phyloP scores from a whole-genome alignment of 345 rosid genomes.

The Syzygium jambos region DNA sequence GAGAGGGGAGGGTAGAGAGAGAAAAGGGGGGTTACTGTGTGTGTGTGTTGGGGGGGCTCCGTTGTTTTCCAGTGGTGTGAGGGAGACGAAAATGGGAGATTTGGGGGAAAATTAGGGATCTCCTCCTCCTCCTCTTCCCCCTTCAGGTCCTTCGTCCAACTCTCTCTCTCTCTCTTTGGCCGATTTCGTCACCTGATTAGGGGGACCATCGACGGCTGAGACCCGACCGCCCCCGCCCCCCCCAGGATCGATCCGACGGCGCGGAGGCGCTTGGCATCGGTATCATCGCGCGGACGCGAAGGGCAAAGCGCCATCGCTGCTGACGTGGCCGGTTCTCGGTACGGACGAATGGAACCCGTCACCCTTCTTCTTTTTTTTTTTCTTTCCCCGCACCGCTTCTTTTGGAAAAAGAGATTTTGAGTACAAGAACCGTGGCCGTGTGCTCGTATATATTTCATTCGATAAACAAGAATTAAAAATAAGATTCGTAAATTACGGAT shows the following conservation, averaged over 20 bases:
- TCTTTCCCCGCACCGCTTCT: too few relatives aligned
- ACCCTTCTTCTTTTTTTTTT: too few relatives aligned
- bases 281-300: too few relatives aligned
- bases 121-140: background rate
- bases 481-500: too few relatives aligned
- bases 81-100: background rate
- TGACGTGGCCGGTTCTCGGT: too few relatives aligned
- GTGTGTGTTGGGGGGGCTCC: background rate
- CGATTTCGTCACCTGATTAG: background rate
- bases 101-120: background rate
- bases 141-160: too few relatives aligned
- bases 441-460: too few relatives aligned
- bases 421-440: rapidly evolving
- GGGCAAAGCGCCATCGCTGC: too few relatives aligned
- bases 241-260: background rate
- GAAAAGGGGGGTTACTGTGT: background rate
- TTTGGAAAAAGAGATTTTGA: too few relatives aligned
- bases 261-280: background rate
- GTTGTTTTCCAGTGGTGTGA: background rate
- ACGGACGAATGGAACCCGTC: too few relatives aligned
- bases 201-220: conserved; percentile 15
- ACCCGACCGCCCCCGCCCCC: background rate
- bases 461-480: too few relatives aligned
- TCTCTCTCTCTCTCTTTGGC: background rate
- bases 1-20: background rate